Evolutionary conservation across 305 asterid species (phyloP).

Genomic region (Rubia tinctorum): DNA sequence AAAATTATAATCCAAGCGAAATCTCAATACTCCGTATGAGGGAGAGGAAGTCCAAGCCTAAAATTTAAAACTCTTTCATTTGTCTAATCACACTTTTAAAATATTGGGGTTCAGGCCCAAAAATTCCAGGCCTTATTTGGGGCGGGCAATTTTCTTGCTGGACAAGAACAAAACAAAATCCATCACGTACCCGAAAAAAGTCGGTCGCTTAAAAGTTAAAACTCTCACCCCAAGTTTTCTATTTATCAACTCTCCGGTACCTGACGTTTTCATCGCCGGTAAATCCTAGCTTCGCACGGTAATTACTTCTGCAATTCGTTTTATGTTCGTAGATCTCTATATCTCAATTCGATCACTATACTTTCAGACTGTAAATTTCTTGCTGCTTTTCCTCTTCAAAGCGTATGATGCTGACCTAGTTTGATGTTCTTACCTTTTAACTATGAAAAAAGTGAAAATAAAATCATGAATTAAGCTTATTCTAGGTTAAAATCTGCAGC

Average conservation of each 20-base stretch:
- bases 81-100: neutral
- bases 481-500: neutral
- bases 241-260: neutral
- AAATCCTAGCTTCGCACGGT: neutral
- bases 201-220: neutral
- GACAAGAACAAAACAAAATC: slow-evolving; percentile 10
- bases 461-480: neutral
- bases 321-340: neutral
- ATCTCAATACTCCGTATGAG: too few relatives aligned
- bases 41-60: too few relatives aligned
- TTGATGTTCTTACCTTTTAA: neutral
- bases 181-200: neutral
- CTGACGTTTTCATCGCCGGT: slow-evolving; percentile 4
- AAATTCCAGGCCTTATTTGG: neutral
- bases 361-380: neutral
- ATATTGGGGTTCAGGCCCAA: neutral
- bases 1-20: too few relatives aligned
- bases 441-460: neutral
- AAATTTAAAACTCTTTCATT: too few relatives aligned
- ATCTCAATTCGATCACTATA: neutral
- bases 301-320: neutral
- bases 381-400: neutral
- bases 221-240: neutral
- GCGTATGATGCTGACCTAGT: neutral
- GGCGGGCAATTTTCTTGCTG: slow-evolving; percentile 1